Conservation (phyloP, 2,329 filamentous ascomycete species). For the Xylaria sp. region DNA sequence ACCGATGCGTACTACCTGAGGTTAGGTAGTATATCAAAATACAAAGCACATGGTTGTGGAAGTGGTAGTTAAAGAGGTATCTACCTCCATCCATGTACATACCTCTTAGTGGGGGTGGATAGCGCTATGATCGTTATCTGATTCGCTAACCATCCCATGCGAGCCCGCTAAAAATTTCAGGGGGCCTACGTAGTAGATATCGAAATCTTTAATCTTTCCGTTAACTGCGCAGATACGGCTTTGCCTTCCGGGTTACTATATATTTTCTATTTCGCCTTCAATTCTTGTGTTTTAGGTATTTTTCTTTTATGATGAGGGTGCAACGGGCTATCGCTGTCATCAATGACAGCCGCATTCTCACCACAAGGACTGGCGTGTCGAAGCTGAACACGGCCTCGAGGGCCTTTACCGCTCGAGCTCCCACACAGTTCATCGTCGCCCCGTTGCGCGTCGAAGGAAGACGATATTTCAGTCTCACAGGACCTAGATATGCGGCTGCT, state of each 20-base stretch:
- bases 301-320: slow-evolving; percentile 54
- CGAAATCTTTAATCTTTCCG: slow-evolving; percentile 24
- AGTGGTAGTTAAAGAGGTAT: too few relatives aligned
- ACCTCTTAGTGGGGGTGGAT: background rate
- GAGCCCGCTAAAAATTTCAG: slow-evolving; percentile 42
- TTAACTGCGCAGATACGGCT: slow-evolving; percentile 31
- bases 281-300: slow-evolving; percentile 19
- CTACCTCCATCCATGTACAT: too few relatives aligned
- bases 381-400: slow-evolving; percentile 51
- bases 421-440: slow-evolving; percentile 50
- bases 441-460: slow-evolving; percentile 50
- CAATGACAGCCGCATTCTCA: slow-evolving; percentile 52
- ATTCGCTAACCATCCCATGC: slow-evolving; percentile 37
- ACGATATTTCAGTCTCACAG: slow-evolving; percentile 56
- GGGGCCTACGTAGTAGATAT: slow-evolving; percentile 23
- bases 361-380: slow-evolving; percentile 49
- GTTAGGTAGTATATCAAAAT: too few relatives aligned
- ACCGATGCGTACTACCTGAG: too few relatives aligned
- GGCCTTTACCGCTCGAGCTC: slow-evolving; percentile 45
- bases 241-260: slow-evolving; percentile 38
- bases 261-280: slow-evolving; percentile 35
- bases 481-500: slow-evolving; percentile 49
- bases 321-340: slow-evolving; percentile 54
- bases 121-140: slow-evolving; percentile 30
- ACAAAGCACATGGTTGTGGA: too few relatives aligned